A percentile compares a stretch with the other conserved stretches of the same genome.
phyloP scores from a whole-genome alignment of 2,329 filamentous ascomycete species.

The Dothideomycetidae sp. region DNA sequence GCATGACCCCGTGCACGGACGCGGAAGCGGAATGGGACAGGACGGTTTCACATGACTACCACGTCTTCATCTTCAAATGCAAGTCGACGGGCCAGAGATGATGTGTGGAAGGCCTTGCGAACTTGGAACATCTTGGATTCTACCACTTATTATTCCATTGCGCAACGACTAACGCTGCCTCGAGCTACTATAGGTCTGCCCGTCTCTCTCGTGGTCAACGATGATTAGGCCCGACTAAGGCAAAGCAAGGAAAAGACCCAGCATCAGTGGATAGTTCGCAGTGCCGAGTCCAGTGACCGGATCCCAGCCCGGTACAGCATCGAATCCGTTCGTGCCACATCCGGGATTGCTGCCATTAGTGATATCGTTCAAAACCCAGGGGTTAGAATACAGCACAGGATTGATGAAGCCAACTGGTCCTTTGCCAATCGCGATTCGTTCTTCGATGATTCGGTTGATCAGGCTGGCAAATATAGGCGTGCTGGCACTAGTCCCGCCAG shows the following conservation, averaged over 20 bases:
- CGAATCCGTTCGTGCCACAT: constrained; percentile 19
- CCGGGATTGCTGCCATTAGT: constrained; percentile 20
- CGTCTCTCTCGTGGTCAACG: no score
- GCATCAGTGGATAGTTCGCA: constrained; percentile 18
- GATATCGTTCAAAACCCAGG: constrained; percentile 16
- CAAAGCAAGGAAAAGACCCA: constrained; percentile 11
- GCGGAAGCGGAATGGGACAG: no score
- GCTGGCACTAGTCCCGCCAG: constrained; percentile 16
- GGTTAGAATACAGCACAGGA: constrained; percentile 17
- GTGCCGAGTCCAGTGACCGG: constrained; percentile 19
- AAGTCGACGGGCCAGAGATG: no score
- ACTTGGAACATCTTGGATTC: no score
- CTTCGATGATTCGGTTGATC: constrained; percentile 19
- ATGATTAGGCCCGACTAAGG: no score
- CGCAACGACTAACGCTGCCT: no score
- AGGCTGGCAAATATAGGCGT: constrained; percentile 19
- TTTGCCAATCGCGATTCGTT: constrained; percentile 15
- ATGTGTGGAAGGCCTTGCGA: no score
- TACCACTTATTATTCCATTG: no score
- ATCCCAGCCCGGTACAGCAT: constrained; percentile 13
- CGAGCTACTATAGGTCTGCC: no score
- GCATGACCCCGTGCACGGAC: no score
- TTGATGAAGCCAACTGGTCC: constrained; percentile 22
- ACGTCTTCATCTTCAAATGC: no score
- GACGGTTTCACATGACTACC: no score